Percentiles rank a stretch among this genome's conserved stretches.
Conservation (phyloP, 1,284 basidiomycete genomes). For the Ganoderma resinaceum region DNA sequence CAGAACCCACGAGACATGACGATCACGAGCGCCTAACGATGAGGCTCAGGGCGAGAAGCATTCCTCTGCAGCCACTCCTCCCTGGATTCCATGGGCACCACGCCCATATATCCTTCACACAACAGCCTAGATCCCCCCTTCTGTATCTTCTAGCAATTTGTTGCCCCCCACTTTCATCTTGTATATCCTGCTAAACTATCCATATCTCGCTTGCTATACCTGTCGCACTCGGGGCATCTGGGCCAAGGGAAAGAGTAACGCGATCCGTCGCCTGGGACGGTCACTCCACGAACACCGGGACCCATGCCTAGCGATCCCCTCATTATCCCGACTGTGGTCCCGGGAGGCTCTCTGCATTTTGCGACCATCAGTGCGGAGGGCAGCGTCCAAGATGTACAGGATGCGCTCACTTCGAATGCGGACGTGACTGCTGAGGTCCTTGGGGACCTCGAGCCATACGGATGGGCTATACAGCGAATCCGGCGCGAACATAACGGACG, state of each 20-base stretch:
- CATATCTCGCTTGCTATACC: slow-evolving; percentile 9
- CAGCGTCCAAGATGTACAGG: slow-evolving; percentile 65
- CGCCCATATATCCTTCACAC: slow-evolving; percentile 5
- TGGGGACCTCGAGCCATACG: slow-evolving; percentile 59
- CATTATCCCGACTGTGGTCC: slow-evolving; percentile 66
- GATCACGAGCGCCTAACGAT: slow-evolving; percentile 14
- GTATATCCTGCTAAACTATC: slow-evolving; percentile 7
- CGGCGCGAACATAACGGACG: slow-evolving; percentile 64
- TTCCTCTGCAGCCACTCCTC: slow-evolving; percentile 21
- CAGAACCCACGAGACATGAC: slow-evolving; percentile 5
- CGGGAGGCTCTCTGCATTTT: slow-evolving; percentile 67
- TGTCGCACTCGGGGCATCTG: background rate
- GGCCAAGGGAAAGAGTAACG: slow-evolving; percentile 19
- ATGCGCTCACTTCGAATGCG: slow-evolving; percentile 51
- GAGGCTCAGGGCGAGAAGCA: slow-evolving; percentile 29
- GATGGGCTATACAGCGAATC: slow-evolving; percentile 74
- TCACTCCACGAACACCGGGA: slow-evolving; percentile 17
- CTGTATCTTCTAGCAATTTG: background rate
- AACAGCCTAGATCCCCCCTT: background rate
- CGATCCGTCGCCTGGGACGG: slow-evolving; percentile 24
- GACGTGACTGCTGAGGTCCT: slow-evolving; percentile 63
- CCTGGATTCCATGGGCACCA: slow-evolving; percentile 10
- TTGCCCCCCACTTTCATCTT: background rate
- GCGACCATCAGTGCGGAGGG: slow-evolving; percentile 60
- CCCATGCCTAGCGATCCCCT: slow-evolving; percentile 48